Evolutionary conservation across 2,329 filamentous ascomycete genomes (phyloP).

Genomic region (Hawksworthiomyces lignivorus): DNA sequence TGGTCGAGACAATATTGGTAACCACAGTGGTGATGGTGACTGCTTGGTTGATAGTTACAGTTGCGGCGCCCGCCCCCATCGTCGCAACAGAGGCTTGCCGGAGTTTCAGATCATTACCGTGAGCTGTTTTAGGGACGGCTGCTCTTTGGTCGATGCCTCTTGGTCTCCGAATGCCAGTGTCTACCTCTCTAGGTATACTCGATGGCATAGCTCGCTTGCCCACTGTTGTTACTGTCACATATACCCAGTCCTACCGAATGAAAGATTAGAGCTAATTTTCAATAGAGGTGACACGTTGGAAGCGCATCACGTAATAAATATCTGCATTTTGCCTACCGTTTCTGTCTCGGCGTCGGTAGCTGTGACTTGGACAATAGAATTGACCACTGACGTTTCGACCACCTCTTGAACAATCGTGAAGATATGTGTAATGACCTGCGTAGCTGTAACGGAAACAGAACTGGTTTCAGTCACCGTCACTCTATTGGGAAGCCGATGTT

Average conservation of each 20-base stretch:
- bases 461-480: slow-evolving; percentile 13
- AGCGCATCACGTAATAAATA: no score
- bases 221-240: slow-evolving; percentile 8
- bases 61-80: slow-evolving; percentile 1
- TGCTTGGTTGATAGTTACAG: slow-evolving; percentile 8
- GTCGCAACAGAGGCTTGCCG: slow-evolving; percentile 9
- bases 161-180: no score
- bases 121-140: no score
- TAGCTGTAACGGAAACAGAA: slow-evolving; percentile 5
- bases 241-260: slow-evolving; percentile 12
- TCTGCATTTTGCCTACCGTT: slow-evolving; percentile 13
- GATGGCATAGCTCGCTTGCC: slow-evolving; percentile 8
- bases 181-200: no score
- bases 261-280: not conserved
- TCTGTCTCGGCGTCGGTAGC: slow-evolving; percentile 15
- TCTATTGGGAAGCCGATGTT: slow-evolving; percentile 7
- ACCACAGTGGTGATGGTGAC: slow-evolving; percentile 7
- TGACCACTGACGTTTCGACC: slow-evolving; percentile 11
- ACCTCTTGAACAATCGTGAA: slow-evolving; percentile 14
- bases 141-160: no score
- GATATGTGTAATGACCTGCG: slow-evolving; percentile 10
- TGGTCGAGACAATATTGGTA: slow-evolving; percentile 1
- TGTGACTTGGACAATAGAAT: slow-evolving; percentile 12
- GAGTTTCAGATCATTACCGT: no score
- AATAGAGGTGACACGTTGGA: not conserved